Evolutionary conservation across 257 asterid species (phyloP).

Genomic region (Pogostemon cablin): DNA sequence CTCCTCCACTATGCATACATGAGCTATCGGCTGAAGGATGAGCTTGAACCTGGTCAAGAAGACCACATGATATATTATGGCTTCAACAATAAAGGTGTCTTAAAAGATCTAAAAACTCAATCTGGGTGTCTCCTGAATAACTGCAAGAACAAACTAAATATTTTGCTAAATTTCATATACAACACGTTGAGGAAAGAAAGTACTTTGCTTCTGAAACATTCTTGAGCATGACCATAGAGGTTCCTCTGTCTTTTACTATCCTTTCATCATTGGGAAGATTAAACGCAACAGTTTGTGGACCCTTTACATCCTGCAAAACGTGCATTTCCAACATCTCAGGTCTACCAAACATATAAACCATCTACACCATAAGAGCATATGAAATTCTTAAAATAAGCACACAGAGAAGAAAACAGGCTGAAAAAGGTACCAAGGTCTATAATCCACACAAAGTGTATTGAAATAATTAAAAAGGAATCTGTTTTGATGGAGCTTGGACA

Average conservation of each 20-base stretch:
- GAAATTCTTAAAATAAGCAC: no score
- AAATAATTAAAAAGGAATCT: no score
- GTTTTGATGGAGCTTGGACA: no score
- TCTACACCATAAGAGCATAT: no score
- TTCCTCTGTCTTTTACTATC: conserved; percentile 89
- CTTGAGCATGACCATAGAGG: conserved; percentile 98
- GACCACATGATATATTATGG: conserved; percentile 28
- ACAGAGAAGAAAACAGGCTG: no score
- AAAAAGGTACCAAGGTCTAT: no score
- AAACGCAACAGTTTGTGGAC: conserved; percentile 98
- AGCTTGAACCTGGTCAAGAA: conserved; percentile 76
- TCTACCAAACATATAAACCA: conserved; percentile 2
- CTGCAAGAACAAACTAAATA: conserved; percentile 18
- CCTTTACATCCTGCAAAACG: conserved; percentile 80
- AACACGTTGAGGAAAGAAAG: conserved; percentile 13
- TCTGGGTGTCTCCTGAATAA: conserved; percentile 2
- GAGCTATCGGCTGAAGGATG: conserved; percentile 89
- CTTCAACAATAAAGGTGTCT: conserved; percentile 17
- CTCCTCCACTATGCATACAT: conserved; percentile 68
- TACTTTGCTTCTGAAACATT: conserved; percentile 98
- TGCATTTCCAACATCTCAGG: conserved; percentile 20
- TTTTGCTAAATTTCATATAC: neutral
- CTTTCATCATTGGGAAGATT: conserved; percentile 98
- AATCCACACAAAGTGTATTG: no score
- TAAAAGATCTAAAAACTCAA: neutral